Conservation (phyloP, 164 flowering plant species). For the Liriodendron chinense region DNA sequence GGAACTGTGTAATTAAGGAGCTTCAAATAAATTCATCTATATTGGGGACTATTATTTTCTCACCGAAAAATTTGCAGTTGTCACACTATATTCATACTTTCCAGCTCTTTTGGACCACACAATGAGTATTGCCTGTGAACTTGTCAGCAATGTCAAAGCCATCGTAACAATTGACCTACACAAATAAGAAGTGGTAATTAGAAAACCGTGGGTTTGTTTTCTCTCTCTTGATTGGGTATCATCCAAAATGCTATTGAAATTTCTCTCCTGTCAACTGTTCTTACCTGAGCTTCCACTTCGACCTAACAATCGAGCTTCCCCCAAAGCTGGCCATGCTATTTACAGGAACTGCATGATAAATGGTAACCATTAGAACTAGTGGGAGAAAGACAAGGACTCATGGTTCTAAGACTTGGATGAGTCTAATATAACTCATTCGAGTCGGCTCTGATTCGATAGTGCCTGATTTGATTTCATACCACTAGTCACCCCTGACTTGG, state of each 20-base stretch:
- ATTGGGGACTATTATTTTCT: conserved; percentile 17
- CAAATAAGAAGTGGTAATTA: neutral
- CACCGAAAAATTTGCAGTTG: conserved; percentile 94
- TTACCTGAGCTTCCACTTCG: conserved; percentile 83
- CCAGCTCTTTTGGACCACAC: conserved; percentile 99
- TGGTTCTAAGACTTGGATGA: too few species aligned
- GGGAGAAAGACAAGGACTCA: neutral
- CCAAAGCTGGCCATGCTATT: conserved; percentile 32
- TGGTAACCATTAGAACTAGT: neutral
- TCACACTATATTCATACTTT: conserved; percentile 95
- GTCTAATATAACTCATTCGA: too few species aligned
- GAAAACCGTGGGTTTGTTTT: neutral
- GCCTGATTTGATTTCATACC: too few species aligned
- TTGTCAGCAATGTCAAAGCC: conserved; percentile 83
- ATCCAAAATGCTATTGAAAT: conserved; percentile 1
- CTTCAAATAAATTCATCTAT: neutral
- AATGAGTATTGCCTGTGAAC: conserved; percentile 96
- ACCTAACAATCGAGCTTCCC: conserved; percentile 27
- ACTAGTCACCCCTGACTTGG: too few species aligned
- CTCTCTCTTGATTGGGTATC: neutral
- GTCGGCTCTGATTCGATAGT: too few species aligned
- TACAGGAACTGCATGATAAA: conserved; percentile 33
- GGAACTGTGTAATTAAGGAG: neutral
- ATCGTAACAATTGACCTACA: conserved; percentile 74
- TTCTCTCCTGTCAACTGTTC: conserved; percentile 8